Conservation (phyloP, 441 rosid species). For the Dalechampia spathulata region DNA sequence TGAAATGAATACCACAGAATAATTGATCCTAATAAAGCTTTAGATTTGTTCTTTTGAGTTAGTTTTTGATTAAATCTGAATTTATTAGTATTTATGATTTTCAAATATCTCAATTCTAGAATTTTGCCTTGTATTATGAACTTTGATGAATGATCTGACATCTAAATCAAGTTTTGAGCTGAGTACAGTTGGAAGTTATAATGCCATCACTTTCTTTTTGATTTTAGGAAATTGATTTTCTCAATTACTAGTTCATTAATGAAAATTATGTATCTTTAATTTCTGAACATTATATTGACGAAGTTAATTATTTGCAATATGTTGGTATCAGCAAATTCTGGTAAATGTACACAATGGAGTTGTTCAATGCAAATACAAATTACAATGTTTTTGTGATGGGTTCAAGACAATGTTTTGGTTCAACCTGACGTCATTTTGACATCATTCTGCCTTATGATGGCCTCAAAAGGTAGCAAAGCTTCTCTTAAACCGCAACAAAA, state of each 20-base stretch:
- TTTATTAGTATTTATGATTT: no score
- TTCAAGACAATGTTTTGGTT: conserved; percentile 16
- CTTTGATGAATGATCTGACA: conserved; percentile 14
- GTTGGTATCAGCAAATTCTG: conserved; percentile 15
- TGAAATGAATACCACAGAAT: no score
- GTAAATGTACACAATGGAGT: conserved; percentile 1
- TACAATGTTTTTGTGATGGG: conserved; percentile 14
- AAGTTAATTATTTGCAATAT: conserved; percentile 12
- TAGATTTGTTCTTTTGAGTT: no score
- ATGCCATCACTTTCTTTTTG: not conserved
- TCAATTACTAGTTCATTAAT: not conserved
- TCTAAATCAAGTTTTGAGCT: not conserved
- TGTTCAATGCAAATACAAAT: conserved; percentile 12
- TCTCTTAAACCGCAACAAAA: conserved; percentile 32
- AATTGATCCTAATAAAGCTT: no score
- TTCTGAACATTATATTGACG: conserved; percentile 3
- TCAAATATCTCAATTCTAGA: not conserved
- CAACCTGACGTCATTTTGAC: conserved; percentile 25
- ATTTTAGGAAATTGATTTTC: not conserved
- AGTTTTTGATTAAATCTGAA: not conserved
- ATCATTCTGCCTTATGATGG: conserved; percentile 28
- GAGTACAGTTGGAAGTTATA: not conserved
- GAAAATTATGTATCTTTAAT: not conserved
- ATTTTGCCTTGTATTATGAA: not conserved
- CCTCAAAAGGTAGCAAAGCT: conserved; percentile 37